Evolutionary conservation across 2,329 filamentous ascomycete genomes (phyloP), one percentile per base, ranked within the genome.

Genomic region (Incumbomyces delicatus): DNA sequence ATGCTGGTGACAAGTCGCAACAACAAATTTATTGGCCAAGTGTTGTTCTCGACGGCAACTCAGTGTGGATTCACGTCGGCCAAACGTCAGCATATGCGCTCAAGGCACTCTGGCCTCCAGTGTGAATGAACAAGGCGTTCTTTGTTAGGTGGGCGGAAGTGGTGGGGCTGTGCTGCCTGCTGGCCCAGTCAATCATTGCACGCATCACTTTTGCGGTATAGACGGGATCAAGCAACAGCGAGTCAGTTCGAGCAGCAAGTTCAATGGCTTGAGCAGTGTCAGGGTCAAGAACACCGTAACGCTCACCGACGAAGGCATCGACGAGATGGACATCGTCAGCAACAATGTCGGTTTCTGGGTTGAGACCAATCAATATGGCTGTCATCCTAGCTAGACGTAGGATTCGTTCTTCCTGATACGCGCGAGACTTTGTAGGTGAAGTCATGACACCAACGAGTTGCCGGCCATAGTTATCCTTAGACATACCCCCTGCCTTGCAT

Each of bases 121-220:
- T 65, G 51, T 65, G 63, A n/a, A 65, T 60, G 32, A 65, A 64
- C 16, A 65, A 50, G 6, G 55, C 58, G 56, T 64, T 65, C 6
- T 59, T 22, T 11, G 20, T 16, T 17, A 17, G n/a, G 12, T 30
- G 11, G 14, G 14, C 17, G 20, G 6, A 6, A 49, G n/a, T 50
- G 37, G 8, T 55, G 44, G 18, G 55, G 44, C 6, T 51, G 37
- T 17, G 55, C 50, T 57, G 55, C 61, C 22, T 58, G 50, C 46
- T 58, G 51, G 53, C 61, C 55, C 18, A 59, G 59, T 31, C 55
- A 43, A 45, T 17, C 42, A 45, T 45, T 30, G 33, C 42, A 32
- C 42, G 42, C n/a, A 57, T 53, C 16, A 60, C 62, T 46, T 65
- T 65, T 7, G 53, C 58, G 27, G 63, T 65, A 50, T 65, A 65